Base-by-base conservation (phyloP, 305 asterid species). In the Fraxinus baroniana region DNA sequence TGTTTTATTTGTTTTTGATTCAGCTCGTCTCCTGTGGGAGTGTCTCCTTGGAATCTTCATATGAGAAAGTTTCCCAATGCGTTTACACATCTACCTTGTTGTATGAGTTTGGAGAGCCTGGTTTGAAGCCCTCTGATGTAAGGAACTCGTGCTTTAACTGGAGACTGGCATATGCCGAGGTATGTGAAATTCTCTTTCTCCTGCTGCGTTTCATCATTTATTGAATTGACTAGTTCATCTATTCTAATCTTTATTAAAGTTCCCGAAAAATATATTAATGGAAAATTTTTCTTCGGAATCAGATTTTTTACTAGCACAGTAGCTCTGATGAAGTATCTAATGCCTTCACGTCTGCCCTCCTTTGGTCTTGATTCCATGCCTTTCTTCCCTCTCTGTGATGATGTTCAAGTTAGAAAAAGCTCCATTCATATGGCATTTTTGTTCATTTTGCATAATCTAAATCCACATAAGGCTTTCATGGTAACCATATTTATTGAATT, bases 1-100 rank as follows among this genome's bases (percentile, higher is more conserved):
- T 68, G 44, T 32, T 79, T 44, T 12, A 22, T 13, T 41, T 44
- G 66, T 13, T 76, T 60, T 66, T 36, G 30, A 46, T 78, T 84
- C 85, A 89, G 91, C 78, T 78, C 49, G 92, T 89, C 82, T 85
- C 90, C 55, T 88, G 91, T n/a, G 92, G 91, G 49, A 83, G 84
- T 85, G 80, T 80, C 22, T 81, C 86, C 12, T 71, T 89, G 84
- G 92, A 89, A 52, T 87, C 92, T 73, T 88, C 92, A 6, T 89
- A 87, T 71, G 91, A 86, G 84, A 89, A 71, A 49, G 91, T 87
- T 55, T 76, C 80, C 7, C 84, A 81, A 32, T 89, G 92, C 49
- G 88, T 88, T 76, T 88, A 88, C 81, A 82, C 91, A 46, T 87
- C 90, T 10, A 86, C 92, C 32, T 2, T 66, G 86, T 78, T 88